Evolutionary conservation across 2,329 filamentous ascomycete species (phyloP).

Genomic region (Lachnellula cervina): DNA sequence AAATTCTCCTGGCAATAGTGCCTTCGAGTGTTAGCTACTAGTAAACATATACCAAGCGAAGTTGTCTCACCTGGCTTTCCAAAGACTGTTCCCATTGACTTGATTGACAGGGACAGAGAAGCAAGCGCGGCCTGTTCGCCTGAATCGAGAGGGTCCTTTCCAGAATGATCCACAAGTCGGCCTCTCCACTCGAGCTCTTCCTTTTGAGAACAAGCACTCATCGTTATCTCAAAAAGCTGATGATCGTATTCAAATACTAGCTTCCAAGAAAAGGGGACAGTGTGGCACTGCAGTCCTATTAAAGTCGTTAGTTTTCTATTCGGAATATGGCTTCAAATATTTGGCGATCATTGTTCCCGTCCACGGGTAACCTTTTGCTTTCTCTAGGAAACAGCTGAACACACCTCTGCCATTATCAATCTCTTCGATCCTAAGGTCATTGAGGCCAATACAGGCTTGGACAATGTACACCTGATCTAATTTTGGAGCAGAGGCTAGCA

Average conservation of each 20-base stretch:
- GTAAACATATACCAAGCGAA: background rate
- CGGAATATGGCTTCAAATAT: background rate
- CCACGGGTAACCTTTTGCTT: background rate
- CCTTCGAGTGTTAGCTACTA: conserved; percentile 35
- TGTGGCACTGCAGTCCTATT: conserved; percentile 79
- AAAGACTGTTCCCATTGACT: conserved; percentile 69
- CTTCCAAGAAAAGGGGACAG: conserved; percentile 88
- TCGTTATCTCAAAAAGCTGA: conserved; percentile 75
- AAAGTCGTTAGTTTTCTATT: conserved; percentile 12
- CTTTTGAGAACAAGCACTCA: conserved; percentile 76
- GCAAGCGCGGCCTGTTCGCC: conserved; percentile 49
- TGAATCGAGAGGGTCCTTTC: conserved; percentile 44
- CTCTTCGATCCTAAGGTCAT: conserved; percentile 62
- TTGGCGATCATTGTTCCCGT: background rate
- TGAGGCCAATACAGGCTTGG: conserved; percentile 67
- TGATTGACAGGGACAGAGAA: conserved; percentile 65
- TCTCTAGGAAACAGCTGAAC: background rate
- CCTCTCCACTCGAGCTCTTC: conserved; percentile 79
- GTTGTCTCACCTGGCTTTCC: conserved; percentile 58
- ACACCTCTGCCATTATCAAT: conserved; percentile 70
- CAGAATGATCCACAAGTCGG: conserved; percentile 52
- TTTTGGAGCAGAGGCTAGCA: conserved; percentile 65
- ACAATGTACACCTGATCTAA: conserved; percentile 66
- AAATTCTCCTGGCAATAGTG: conserved; percentile 62
- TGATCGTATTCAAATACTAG: conserved; percentile 74